Base-by-base conservation (phyloP, 441 rosid species). In the Pelargonium cotyledonis region DNA sequence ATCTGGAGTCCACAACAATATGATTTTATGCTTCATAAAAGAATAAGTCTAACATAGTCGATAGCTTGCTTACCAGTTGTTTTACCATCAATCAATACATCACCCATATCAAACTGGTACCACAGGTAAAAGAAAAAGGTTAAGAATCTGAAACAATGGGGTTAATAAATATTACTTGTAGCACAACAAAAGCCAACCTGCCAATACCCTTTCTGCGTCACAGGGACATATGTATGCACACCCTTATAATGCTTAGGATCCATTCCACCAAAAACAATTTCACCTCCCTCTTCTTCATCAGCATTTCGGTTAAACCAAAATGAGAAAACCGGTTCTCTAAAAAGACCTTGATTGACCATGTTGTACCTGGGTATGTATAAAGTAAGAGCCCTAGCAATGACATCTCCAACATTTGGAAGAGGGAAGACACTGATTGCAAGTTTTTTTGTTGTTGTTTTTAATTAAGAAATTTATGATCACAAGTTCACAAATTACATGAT, bases 251-350 rank as follows among this genome's bases (percentile, higher is more conserved):
- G 94, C 0, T 77, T 79, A 29, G 72, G 68, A 68, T 92, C 95
- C 74, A 85, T 80, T 68, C 97, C 92, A 1, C 97, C 96, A 72
- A 92, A 88, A 64, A 92, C 95, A 78, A 92, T 78, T 78, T 92
- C 92, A 5, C 97, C 96, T 65, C 92, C 95, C 23, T 73, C 79
- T 61, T 40, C 66, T 15, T 77, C 84, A 8, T 73, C 69, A 0
- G 85, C 76, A 80, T 89, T 74, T 44, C 85, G 83, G 78, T 83
- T 88, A 38, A 92, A 81, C 95, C 95, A 92, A 78, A 89, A 85
- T 26, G 92, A 92, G 81, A 89, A 89, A 19, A 88, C 81, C 1
- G 85, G 76, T 0, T 88, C 89, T 1, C 40, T 62, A 64, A 91
- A 74, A 15, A 86, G 86, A 19, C 66, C 81, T 77, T 89, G 91